phyloP scores from a whole-genome alignment of 805 yeast species.

The Candida silvicultrix region DNA sequence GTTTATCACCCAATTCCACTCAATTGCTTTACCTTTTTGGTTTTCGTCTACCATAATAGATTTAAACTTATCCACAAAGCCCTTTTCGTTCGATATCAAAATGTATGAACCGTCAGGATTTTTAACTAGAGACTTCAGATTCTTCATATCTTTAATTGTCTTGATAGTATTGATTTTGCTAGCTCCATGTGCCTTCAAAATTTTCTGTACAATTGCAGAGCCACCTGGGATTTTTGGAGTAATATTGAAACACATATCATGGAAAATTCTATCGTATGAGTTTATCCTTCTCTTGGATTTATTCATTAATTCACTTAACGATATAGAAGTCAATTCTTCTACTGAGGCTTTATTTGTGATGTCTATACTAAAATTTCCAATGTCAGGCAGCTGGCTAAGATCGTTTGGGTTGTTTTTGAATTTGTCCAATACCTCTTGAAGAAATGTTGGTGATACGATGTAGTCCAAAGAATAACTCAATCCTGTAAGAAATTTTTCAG shows the following conservation, averaged over 20 bases:
- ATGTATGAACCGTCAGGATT: slow-evolving; percentile 12
- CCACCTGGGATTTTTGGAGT: slow-evolving; percentile 60
- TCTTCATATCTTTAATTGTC: slow-evolving; percentile 19
- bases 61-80: slow-evolving; percentile 24
- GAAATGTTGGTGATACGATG: slow-evolving; percentile 49
- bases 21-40: slow-evolving; percentile 32
- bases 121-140: slow-evolving; percentile 11
- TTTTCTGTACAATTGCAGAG: slow-evolving; percentile 43
- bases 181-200: slow-evolving; percentile 56
- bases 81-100: slow-evolving; percentile 29
- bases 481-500: slow-evolving; percentile 78
- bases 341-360: slow-evolving; percentile 29
- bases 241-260: slow-evolving; percentile 43
- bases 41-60: slow-evolving; percentile 17
- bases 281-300: slow-evolving; percentile 8
- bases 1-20: slow-evolving; percentile 61
- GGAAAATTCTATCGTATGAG: slow-evolving; percentile 33
- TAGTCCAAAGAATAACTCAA: slow-evolving; percentile 46
- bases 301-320: slow-evolving; percentile 14
- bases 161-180: slow-evolving; percentile 25
- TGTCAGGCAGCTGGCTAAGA: slow-evolving; percentile 17
- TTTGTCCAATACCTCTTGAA: slow-evolving; percentile 38
- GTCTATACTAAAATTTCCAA: slow-evolving; percentile 26
- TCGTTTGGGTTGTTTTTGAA: slow-evolving; percentile 11
- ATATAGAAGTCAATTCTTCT: slow-evolving; percentile 18